These are phyloP conservation scores for Leccinellum albellum DNA, from an alignment of 768 basidiomycete species.

Conservation along the genomic window DNA sequence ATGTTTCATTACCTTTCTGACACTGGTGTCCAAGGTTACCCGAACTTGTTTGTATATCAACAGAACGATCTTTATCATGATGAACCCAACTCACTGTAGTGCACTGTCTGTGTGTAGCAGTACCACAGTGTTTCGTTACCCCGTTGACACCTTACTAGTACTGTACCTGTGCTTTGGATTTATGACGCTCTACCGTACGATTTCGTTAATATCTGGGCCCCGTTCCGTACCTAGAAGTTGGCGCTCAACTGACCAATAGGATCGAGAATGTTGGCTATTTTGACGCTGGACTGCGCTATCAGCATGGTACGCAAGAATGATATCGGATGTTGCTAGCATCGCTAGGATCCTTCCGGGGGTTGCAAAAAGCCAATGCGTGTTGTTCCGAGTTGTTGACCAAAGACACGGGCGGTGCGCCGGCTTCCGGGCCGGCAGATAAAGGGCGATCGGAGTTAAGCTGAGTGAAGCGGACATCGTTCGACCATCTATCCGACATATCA, in stretches of 20 bases:
- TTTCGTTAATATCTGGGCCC: too few relatives aligned
- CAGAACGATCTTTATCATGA: not conserved
- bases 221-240: too few relatives aligned
- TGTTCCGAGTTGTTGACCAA: not conserved
- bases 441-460: too few relatives aligned
- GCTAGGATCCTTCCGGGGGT: not conserved
- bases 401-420: not conserved
- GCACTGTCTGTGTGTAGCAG: not conserved
- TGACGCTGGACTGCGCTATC: too few relatives aligned
- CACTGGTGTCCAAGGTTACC: not conserved
- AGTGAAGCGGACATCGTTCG: too few relatives aligned
- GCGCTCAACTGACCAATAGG: too few relatives aligned
- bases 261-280: too few relatives aligned
- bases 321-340: not conserved
- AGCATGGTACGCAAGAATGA: not conserved
- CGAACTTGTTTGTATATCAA: not conserved
- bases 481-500: not conserved
- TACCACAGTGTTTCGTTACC: not conserved
- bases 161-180: not conserved
- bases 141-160: not conserved
- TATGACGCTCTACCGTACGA: too few relatives aligned
- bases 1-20: slow-evolving; percentile 4
- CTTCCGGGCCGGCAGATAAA: not conserved
- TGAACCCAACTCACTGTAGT: not conserved
- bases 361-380: not conserved